A percentile compares a stretch with the other conserved stretches of the same genome.
These are phyloP conservation scores for Periconia sp. DNA, from an alignment of 2,329 filamentous ascomycete species.

Conservation along the genomic window DNA sequence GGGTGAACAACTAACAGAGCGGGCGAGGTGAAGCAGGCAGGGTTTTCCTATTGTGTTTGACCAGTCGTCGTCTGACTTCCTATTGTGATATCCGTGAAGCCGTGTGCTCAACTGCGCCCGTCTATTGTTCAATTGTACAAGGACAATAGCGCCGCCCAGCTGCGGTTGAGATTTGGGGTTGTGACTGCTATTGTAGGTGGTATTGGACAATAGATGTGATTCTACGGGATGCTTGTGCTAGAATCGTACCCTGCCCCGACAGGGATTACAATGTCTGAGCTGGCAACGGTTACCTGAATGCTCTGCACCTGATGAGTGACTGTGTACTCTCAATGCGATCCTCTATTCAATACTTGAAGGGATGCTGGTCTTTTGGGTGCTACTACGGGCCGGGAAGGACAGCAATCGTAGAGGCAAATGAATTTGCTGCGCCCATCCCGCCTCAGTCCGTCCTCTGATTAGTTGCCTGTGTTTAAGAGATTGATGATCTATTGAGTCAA, in stretches of 20 bases:
- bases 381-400: no score
- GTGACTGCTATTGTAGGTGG: neutral
- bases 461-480: no score
- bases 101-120: conserved; percentile 5
- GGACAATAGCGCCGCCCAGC: conserved; percentile 9
- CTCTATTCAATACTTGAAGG: no score
- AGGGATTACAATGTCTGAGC: no score
- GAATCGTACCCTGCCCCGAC: neutral
- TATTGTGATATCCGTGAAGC: conserved; percentile 7
- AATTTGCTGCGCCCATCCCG: no score
- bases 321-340: no score
- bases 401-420: no score
- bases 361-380: no score
- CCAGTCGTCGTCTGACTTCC: conserved; percentile 22
- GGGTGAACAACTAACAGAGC: conserved; percentile 14
- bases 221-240: neutral
- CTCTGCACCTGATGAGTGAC: no score
- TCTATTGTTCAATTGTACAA: conserved; percentile 10
- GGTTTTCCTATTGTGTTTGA: conserved; percentile 15
- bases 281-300: no score
- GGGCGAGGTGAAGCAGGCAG: conserved; percentile 8
- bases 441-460: no score
- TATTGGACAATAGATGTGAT: neutral
- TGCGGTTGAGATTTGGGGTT: conserved; percentile 4
- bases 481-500: no score